Evolutionary conservation across 2,329 filamentous ascomycete genomes (phyloP), one percentile per base, ranked within the genome.

Genomic region (Colletotrichum horii): DNA sequence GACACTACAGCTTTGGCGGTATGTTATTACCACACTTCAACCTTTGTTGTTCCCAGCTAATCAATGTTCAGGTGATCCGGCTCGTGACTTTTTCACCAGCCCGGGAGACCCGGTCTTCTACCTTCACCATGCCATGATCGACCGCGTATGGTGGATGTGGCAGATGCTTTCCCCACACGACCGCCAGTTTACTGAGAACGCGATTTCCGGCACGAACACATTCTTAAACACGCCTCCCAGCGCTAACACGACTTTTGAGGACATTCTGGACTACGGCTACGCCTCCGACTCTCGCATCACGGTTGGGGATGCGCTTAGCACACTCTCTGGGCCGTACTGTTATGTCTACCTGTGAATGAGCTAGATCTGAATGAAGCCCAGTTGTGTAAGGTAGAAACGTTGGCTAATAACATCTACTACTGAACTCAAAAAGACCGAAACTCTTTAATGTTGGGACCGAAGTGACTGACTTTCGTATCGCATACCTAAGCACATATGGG

Each of bases 101-200:
- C 72, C 85, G n/a, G 84, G 82, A 15, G 83, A 85, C 61, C 83
- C 83, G 16, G 80, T 75, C 6, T 85, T 85, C 75, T 85, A 80
- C 74, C 66, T 80, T 4, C 80, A 81, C 66, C 80, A 82, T 64
- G 76, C 76, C 8, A 79, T 79, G 78, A 79, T 82, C 22, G 80
- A 82, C 66, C 79, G 80, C 22, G 75, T 79, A 56, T 81, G 80
- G 80, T 77, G 77, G 36, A 77, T 80, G 22, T 82, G 80, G 79
- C 80, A 81, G 76, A 70, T 70, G 60, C 62, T 83, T 3, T 78
- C 79, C 69, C 79, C 79, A 24, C 66, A 78, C 62, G 71, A 81
- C 56, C 79, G 82, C n/a, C 60, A 78, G 8, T 69, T 60, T 6
- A 75, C 80, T n/a, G 72, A 76, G 22, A 22, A 52, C 8, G 78